A percentile compares a stretch with the other conserved stretches of the same genome.
These are phyloP conservation scores for Picea mariana DNA, from an alignment of 83 land plant genomes.

Conservation along the genomic window DNA sequence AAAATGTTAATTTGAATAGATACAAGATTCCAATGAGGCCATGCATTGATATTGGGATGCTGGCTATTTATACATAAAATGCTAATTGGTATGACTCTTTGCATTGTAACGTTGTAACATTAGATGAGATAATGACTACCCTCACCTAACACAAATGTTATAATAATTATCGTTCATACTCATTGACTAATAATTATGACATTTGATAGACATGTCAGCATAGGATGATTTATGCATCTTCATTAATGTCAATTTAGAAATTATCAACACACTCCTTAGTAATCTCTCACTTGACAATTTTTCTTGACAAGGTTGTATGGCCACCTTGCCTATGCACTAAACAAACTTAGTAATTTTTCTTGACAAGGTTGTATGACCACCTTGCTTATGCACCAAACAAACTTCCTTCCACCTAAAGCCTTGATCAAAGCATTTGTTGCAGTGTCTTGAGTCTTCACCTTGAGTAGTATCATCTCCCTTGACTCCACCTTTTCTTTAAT, in stretches of 20 bases:
- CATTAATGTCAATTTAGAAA: neutral
- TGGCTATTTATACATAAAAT: too few species aligned
- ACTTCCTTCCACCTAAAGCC: neutral
- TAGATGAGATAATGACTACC: neutral
- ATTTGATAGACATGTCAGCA: neutral
- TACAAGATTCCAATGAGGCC: neutral
- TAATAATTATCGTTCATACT: neutral
- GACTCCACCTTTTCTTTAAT: neutral
- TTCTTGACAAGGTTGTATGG: neutral
- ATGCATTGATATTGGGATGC: too few species aligned
- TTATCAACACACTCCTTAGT: neutral
- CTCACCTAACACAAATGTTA: neutral
- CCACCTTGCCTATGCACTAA: neutral
- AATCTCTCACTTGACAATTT: neutral
- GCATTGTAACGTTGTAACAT: too few species aligned
- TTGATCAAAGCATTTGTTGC: neutral
- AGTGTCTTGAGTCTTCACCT: neutral
- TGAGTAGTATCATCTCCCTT: neutral
- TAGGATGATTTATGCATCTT: neutral
- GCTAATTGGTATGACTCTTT: too few species aligned
- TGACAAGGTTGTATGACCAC: neutral
- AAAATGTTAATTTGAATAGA: neutral
- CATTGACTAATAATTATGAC: neutral
- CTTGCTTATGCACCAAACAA: neutral
- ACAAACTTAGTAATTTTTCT: neutral